Percentiles rank a stretch among this genome's conserved stretches.
phyloP scores from a whole-genome alignment of 352 stramenopile genomes.

The Globisporangium ultimum region DNA sequence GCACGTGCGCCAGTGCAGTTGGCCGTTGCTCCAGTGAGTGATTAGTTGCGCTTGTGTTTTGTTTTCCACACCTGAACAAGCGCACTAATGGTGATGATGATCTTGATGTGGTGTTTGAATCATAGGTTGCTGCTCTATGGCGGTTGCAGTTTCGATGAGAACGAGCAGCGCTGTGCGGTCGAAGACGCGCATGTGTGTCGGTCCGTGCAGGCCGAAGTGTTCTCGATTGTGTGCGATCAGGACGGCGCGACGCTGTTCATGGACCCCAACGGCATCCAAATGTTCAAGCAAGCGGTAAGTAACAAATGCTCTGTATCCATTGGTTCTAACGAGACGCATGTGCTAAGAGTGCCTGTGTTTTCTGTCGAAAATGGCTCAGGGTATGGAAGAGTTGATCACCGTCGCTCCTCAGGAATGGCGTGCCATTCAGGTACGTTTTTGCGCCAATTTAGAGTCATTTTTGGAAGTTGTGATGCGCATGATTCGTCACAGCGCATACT shows the following conservation, averaged over 20 bases:
- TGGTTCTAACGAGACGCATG: neutral
- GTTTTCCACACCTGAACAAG: neutral
- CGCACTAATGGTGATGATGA: neutral
- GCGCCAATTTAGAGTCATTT: no score
- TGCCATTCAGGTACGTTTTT: conserved; percentile 35
- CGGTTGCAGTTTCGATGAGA: conserved; percentile 79
- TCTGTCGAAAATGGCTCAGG: conserved; percentile 18
- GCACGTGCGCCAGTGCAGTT: conserved; percentile 70
- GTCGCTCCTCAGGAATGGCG: conserved; percentile 74
- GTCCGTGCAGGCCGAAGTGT: conserved; percentile 78
- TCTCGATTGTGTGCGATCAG: conserved; percentile 76
- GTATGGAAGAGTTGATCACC: conserved; percentile 62
- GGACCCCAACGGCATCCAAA: conserved; percentile 76
- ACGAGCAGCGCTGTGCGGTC: conserved; percentile 43
- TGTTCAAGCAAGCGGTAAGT: conserved; percentile 74
- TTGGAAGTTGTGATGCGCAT: neutral
- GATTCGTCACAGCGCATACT: conserved; percentile 9
- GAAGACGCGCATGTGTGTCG: conserved; percentile 59
- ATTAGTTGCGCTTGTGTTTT: neutral
- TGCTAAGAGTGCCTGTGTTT: neutral
- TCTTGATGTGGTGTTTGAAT: neutral
- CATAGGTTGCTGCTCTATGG: conserved; percentile 76
- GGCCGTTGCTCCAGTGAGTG: conserved; percentile 80
- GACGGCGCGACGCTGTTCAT: conserved; percentile 82
- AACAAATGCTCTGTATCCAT: neutral